A percentile compares a stretch with the other conserved stretches of the same genome.
Conservation (phyloP, 2,329 filamentous ascomycete species). For the Aspergillus bombycis region DNA sequence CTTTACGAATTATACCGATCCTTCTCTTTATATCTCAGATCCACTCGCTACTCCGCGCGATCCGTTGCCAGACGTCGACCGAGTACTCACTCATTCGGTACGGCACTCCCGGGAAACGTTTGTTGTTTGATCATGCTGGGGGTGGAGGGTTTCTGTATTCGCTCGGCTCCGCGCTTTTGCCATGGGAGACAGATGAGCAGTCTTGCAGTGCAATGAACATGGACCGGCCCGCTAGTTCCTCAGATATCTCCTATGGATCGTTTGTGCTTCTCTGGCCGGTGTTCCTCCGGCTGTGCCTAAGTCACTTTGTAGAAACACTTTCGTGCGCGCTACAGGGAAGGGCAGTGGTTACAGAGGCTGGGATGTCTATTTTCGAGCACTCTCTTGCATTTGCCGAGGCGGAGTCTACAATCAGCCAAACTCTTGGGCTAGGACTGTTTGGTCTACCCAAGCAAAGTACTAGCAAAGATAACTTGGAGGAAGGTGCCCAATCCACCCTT, state of each 20-base stretch:
- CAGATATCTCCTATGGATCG: slow-evolving; percentile 71
- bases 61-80: slow-evolving; percentile 87
- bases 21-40: slow-evolving; percentile 71
- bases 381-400: slow-evolving; percentile 95
- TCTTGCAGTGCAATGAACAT: slow-evolving; percentile 78
- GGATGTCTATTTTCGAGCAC: slow-evolving; percentile 96
- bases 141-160: slow-evolving; percentile 71
- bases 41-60: slow-evolving; percentile 73
- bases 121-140: slow-evolving; percentile 70
- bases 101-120: slow-evolving; percentile 66
- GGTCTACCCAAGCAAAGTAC: slow-evolving; percentile 50
- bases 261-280: slow-evolving; percentile 65
- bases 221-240: slow-evolving; percentile 58
- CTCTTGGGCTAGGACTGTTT: slow-evolving; percentile 72
- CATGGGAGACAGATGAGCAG: slow-evolving; percentile 72
- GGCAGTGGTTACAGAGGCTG: slow-evolving; percentile 78
- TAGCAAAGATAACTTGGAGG: slow-evolving; percentile 49
- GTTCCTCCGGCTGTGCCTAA: slow-evolving; percentile 61
- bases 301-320: slow-evolving; percentile 87
- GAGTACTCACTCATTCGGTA: slow-evolving; percentile 71
- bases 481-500: slow-evolving; percentile 35
- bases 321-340: slow-evolving; percentile 86
- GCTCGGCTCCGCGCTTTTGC: slow-evolving; percentile 70
- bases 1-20: slow-evolving; percentile 72
- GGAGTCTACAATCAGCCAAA: slow-evolving; percentile 81